These are phyloP conservation scores for Eucalyptus erythrocorys DNA, from an alignment of 345 rosid genomes.

Conservation along the genomic window DNA sequence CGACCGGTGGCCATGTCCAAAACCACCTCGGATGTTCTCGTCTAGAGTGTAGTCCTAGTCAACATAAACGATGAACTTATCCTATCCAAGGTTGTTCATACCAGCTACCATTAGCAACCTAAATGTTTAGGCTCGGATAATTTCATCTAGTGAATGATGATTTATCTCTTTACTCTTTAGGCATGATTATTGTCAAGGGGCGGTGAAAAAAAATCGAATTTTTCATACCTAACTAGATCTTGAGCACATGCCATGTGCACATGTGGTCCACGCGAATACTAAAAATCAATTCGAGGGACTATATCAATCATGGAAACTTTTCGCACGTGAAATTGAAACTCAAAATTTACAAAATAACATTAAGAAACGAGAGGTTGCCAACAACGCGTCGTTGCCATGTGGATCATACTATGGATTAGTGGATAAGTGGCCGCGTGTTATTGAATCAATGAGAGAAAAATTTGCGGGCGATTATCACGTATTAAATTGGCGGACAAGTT, in stretches of 20 bases:
- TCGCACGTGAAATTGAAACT: not conserved
- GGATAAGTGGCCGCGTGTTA: not conserved
- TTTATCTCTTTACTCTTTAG: not conserved
- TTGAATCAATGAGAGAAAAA: not conserved
- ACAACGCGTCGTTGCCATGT: fast-evolving
- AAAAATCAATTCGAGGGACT: not conserved
- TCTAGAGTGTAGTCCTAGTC: not conserved
- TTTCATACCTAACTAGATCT: not conserved
- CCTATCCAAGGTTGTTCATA: not conserved
- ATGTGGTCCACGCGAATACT: not conserved
- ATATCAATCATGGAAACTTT: not conserved
- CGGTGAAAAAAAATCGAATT: not conserved
- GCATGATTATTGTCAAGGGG: not conserved
- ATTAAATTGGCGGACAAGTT: not conserved
- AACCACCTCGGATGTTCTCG: not conserved
- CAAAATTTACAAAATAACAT: not conserved
- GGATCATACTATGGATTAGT: not conserved
- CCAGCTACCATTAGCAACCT: not conserved
- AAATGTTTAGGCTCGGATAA: not conserved
- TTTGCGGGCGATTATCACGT: not conserved
- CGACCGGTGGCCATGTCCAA: not conserved
- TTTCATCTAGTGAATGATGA: not conserved
- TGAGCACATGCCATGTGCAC: not conserved
- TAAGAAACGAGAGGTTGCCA: not conserved
- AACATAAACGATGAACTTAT: not conserved